Base-by-base conservation (phyloP, 2,329 filamentous ascomycete species). In the Neonectria punicea region DNA sequence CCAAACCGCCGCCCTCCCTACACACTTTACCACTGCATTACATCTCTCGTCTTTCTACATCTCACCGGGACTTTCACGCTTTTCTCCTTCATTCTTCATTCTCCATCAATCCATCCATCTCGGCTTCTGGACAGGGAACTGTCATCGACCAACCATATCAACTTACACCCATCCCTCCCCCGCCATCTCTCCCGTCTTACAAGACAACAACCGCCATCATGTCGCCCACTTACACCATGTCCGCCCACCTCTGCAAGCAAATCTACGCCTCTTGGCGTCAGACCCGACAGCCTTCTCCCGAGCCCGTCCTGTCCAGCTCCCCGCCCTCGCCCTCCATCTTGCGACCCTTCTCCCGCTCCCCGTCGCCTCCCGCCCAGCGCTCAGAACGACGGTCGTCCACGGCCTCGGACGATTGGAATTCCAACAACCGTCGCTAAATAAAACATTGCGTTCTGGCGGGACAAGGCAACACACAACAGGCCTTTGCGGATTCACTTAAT, bases 151-250 rank as follows among this genome's bases (percentile, higher is more conserved):
- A 34, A n/a, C 39, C 41, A 50, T 43, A 41, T 22, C 34, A 63
- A 59, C 61, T 59, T 59, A 59, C 28, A 64, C 46, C 28, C 10
- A 10, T 39, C 50, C 10, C 5, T 25, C 46, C 36, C 14, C 46
- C 20, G 8, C 11, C 16, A 22, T 8, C 46, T 8, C 41, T 30
- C 36, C 16, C 20, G 14, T 36, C 55, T 18, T n/a, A 60, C 53
- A 44, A 44, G 59, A 41, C 51, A 51, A 47, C 55, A 57, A 57
- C 61, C 46, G 44, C 54, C 67, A 80, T 68, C 44, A 89, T 89
- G 86, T 83, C 85, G 60, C 86, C 85, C 55, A 87, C 86, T 41
- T 86, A 88, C 79, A 88, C 86, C 68, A 87, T 89, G 83, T 87
- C 86, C 16, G 85, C 86, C 71, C 86, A 89, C 72, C 79, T 89